Evolutionary conservation across 75 land plant genomes (phyloP).

Genomic region (Pseudotsuga menziesii): DNA sequence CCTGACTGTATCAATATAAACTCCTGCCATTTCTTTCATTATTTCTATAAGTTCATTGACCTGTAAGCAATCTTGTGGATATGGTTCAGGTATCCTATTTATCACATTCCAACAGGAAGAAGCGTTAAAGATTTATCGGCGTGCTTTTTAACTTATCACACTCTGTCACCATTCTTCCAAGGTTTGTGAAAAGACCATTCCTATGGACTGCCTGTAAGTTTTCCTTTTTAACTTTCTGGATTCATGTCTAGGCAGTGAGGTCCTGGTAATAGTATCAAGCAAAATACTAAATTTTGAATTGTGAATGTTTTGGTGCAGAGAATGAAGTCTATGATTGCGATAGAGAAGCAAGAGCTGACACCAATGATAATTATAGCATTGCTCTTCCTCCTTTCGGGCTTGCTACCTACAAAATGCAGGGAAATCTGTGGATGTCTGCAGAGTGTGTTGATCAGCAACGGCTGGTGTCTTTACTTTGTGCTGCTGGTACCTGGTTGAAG

Average conservation of each 20-base stretch:
- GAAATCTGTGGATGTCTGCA: slow-evolving; percentile 59
- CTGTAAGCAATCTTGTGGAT: not conserved
- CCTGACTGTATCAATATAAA: not conserved
- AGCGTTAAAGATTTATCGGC: slow-evolving; percentile 72
- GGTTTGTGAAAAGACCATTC: slow-evolving; percentile 28
- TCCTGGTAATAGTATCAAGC: not conserved
- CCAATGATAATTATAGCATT: slow-evolving; percentile 28
- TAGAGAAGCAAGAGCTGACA: slow-evolving; percentile 15
- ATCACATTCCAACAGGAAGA: slow-evolving; percentile 86
- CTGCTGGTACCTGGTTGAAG: slow-evolving; percentile 83
- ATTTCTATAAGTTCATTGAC: not conserved
- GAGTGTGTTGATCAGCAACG: slow-evolving; percentile 42
- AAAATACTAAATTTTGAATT: not conserved
- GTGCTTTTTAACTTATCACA: slow-evolving; percentile 85
- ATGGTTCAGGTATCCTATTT: slow-evolving; percentile 62
- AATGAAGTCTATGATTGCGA: slow-evolving; percentile 4
- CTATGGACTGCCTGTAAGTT: not conserved
- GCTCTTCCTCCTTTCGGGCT: slow-evolving; percentile 76
- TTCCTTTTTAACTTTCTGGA: not conserved
- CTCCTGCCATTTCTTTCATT: not conserved
- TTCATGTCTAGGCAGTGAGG: not conserved
- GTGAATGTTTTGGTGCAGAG: not conserved
- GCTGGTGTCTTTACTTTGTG: slow-evolving; percentile 40
- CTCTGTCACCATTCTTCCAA: slow-evolving; percentile 76
- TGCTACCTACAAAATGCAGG: slow-evolving; percentile 82